Evolutionary conservation across 1,139 yeast species (phyloP).

Genomic region (Kodamaea derodonti): DNA sequence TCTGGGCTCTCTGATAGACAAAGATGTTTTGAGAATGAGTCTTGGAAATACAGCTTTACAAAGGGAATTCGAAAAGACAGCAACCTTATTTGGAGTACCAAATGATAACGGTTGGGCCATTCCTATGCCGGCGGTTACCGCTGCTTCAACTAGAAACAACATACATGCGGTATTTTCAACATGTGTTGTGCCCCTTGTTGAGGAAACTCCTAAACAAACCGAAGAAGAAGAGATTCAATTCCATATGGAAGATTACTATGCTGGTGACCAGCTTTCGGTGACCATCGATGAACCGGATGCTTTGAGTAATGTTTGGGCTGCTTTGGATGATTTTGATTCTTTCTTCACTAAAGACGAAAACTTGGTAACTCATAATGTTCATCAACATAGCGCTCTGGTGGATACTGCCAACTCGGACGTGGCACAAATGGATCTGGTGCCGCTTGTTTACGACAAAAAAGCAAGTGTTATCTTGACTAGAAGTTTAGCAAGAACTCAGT

Average conservation of each 20-base stretch:
- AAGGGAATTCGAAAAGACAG: conserved; percentile 80
- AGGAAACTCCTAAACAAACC: conserved; percentile 23
- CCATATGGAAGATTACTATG: conserved; percentile 65
- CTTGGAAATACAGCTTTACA: conserved; percentile 76
- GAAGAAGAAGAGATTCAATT: conserved; percentile 48
- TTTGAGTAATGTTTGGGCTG: conserved; percentile 92
- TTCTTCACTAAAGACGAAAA: conserved; percentile 72
- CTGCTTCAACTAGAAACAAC: conserved; percentile 84
- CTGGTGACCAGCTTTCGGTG: conserved; percentile 26
- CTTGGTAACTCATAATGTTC: conserved; percentile 23
- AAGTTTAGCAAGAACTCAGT: conserved; percentile 71
- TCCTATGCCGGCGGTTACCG: conserved; percentile 89
- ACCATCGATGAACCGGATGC: conserved; percentile 63
- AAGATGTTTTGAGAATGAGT: conserved; percentile 87
- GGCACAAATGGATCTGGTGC: conserved; percentile 65
- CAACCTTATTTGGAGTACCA: conserved; percentile 91
- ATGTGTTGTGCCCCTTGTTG: conserved; percentile 45
- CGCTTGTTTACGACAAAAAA: conserved; percentile 74
- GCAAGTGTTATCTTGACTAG: conserved; percentile 72
- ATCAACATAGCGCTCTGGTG: conserved; percentile 46
- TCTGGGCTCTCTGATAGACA: conserved; percentile 88
- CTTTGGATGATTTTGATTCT: conserved; percentile 88
- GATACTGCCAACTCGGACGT: conserved; percentile 44
- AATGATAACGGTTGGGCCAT: conserved; percentile 98
- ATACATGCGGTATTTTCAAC: conserved; percentile 95